These are phyloP conservation scores for Omphalotus guepiniiformis DNA, from an alignment of 768 basidiomycete genomes.

Conservation along the genomic window DNA sequence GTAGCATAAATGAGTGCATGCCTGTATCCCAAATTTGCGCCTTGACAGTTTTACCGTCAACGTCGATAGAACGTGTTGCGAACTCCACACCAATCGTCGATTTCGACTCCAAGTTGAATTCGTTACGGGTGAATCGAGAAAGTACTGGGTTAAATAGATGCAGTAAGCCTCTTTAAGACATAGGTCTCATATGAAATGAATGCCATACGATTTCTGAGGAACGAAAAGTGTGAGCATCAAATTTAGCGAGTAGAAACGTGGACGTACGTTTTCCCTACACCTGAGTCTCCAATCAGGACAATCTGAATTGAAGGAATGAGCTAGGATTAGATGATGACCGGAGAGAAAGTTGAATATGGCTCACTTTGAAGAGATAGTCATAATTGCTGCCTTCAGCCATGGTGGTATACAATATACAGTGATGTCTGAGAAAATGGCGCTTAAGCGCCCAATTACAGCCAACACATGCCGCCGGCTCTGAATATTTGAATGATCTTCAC, in stretches of 20 bases:
- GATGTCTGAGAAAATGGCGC: too few relatives aligned
- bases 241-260: too few relatives aligned
- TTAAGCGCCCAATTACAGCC: too few relatives aligned
- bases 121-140: conserved; percentile 98
- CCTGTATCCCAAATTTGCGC: conserved; percentile 99
- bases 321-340: conserved; percentile 4
- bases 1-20: conserved; percentile 32
- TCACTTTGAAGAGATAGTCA: conserved; percentile 98
- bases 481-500: too few relatives aligned
- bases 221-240: conserved; percentile 3
- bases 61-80: conserved; percentile 89
- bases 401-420: too few relatives aligned
- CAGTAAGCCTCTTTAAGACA: conserved; percentile 9
- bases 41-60: conserved; percentile 97
- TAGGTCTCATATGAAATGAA: not conserved
- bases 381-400: conserved; percentile 97
- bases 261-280: conserved; percentile 98
- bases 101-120: conserved; percentile 99
- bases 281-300: conserved; percentile 98
- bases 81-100: conserved; percentile 99
- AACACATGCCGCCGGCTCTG: too few relatives aligned
- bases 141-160: conserved; percentile 59
- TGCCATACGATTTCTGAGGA: conserved; percentile 28
- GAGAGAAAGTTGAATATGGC: conserved; percentile 13
- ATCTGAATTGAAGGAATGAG: conserved; percentile 73